These are phyloP conservation scores for Trichoderma koningiopsis DNA, from an alignment of 2,329 filamentous ascomycete species.

Conservation along the genomic window DNA sequence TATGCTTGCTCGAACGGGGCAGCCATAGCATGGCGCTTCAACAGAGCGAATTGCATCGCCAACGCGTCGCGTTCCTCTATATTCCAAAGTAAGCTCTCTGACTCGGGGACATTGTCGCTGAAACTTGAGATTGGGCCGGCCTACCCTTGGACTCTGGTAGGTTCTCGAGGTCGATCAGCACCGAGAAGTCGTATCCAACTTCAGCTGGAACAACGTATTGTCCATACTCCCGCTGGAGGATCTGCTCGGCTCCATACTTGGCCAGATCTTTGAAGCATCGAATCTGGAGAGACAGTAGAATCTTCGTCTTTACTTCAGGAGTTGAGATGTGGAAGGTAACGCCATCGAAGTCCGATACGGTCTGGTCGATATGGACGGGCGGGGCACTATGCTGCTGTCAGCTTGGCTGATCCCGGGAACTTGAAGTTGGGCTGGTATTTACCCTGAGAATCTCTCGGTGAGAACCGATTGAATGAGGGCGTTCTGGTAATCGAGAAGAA, in stretches of 20 bases:
- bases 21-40: constrained; percentile 99
- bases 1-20: constrained; percentile 98
- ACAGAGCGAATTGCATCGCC: constrained; percentile 79
- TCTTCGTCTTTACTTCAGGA: constrained; percentile 89
- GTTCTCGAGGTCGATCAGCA: constrained; percentile 84
- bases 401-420: constrained; percentile 29
- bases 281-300: constrained; percentile 91
- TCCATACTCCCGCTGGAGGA: constrained; percentile 93
- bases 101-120: not conserved
- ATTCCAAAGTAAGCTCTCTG: constrained; percentile 22
- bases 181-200: constrained; percentile 92
- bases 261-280: constrained; percentile 93
- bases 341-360: constrained; percentile 98
- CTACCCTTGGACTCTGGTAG: constrained; percentile 77
- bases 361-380: constrained; percentile 91
- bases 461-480: constrained; percentile 95
- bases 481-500: constrained; percentile 99
- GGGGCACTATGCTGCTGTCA: constrained; percentile 65
- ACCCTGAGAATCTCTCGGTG: constrained; percentile 92
- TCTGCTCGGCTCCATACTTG: constrained; percentile 86
- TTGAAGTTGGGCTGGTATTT: constrained; percentile 30
- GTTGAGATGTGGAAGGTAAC: constrained; percentile 99
- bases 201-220: constrained; percentile 86
- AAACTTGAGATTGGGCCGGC: not conserved
- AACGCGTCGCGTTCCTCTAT: constrained; percentile 83